A percentile compares a stretch with the other conserved stretches of the same genome.
Evolutionary conservation across 768 basidiomycete species (phyloP).

Genomic region (Rhodocollybia butyracea): DNA sequence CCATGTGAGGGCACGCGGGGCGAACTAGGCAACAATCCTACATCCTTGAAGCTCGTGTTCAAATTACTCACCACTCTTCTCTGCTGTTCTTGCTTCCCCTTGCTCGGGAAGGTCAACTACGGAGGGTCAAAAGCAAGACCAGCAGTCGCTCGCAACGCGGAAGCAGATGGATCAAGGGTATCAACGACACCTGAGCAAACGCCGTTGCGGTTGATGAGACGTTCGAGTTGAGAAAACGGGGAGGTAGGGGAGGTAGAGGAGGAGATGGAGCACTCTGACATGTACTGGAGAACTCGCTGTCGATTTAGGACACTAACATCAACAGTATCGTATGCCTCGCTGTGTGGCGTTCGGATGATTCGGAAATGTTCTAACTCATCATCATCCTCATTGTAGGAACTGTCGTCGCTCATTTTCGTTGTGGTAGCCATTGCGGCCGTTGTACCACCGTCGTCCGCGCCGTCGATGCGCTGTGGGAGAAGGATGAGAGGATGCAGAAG

Average conservation of each 20-base stretch:
- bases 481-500: not conserved
- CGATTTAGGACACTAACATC: slow-evolving; percentile 49
- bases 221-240: not conserved
- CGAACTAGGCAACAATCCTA: slow-evolving; percentile 66
- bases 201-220: slow-evolving; percentile 1
- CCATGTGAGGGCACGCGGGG: not conserved
- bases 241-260: not conserved
- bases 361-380: slow-evolving; percentile 19
- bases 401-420: slow-evolving; percentile 3
- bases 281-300: slow-evolving; percentile 19
- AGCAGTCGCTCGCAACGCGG: slow-evolving; percentile 4
- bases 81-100: slow-evolving; percentile 64
- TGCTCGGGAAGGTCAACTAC: slow-evolving; percentile 66
- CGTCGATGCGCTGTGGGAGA: not conserved
- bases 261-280: not conserved
- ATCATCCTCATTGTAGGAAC: not conserved
- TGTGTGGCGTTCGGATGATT: slow-evolving; percentile 54
- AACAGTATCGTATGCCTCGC: slow-evolving; percentile 58
- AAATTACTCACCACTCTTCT: slow-evolving; percentile 67
- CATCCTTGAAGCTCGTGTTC: slow-evolving; percentile 75
- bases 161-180: not conserved
- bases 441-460: slow-evolving; percentile 10
- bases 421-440: slow-evolving; percentile 19
- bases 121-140: slow-evolving; percentile 28
- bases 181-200: not conserved